Base-by-base conservation (phyloP, 371 early-diverging fungal species). In the Mortierella sp. region DNA sequence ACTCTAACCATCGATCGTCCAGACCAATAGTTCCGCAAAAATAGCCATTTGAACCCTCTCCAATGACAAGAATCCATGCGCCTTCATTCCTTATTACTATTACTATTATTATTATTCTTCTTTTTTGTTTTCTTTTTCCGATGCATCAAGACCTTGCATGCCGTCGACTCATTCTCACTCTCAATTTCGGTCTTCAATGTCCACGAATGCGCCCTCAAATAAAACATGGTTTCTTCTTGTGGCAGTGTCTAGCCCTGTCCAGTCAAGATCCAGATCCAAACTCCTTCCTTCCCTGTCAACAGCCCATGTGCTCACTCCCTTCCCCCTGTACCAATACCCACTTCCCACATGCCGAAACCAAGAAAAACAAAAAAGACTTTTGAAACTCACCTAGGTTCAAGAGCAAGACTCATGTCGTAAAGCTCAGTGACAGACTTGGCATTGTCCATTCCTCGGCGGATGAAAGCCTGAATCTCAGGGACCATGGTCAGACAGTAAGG, bases 401-500 rank as follows among this genome's bases (percentile, higher is more conserved):
- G 77, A 44, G 88, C 88, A 72, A 96, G 73, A 80, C 93, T 93
- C 80, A 92, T 88, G 70, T 94, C 92, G 74, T 95, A 96, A 21
- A 95, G 88, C 79, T 93, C 88, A 63, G 93, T 91, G 82, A 96
- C 94, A 77, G 91, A 85, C 83, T 92, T 92, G 48, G 90, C 90
- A 68, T 91, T 91, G 50, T 90, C 89, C 73, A 95, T 89, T 58
- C 91, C 88, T 47, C 88, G 88, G 63, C 89, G 89, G 83, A 98
- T 92, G 84, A 92, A 97, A 45, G 93, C 89, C 82, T 97, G 97
- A 55, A 98, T 89, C 86, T 96, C 96, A 14, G 95, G 93, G 14
- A 98, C 96, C 5, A 88, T 84, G 38, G 92, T 92, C 54, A 97
- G 88, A 55, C 91, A 91, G 80, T 97, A 98, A n/a, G 96, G 95